phyloP scores from a whole-genome alignment of 257 asterid genomes.

The Solanum etuberosum region DNA sequence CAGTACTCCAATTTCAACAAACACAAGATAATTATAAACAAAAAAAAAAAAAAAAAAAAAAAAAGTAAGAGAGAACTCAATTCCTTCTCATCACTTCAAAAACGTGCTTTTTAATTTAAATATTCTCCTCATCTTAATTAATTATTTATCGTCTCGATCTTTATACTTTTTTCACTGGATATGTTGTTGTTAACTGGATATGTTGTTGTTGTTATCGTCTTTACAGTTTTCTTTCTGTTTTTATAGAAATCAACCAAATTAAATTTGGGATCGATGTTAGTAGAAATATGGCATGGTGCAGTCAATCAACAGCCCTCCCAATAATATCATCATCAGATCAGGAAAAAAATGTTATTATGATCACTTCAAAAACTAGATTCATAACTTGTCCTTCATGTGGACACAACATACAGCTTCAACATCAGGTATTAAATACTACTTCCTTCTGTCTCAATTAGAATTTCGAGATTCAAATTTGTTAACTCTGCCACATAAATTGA shows the following conservation, averaged over 20 bases:
- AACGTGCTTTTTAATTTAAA: conserved; percentile 7
- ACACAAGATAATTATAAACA: neutral
- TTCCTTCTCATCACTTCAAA: conserved; percentile 17
- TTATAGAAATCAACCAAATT: conserved; percentile 11
- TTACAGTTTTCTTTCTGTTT: neutral
- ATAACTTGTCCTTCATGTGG: conserved; percentile 45
- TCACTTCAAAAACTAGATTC: conserved; percentile 7
- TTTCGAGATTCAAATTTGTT: neutral
- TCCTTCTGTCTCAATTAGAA: neutral
- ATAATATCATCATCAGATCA: conserved; percentile 18
- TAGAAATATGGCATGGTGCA: conserved; percentile 57
- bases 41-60: neutral
- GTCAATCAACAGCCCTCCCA: conserved; percentile 25
- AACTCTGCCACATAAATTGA: neutral
- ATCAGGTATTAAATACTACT: conserved; percentile 17
- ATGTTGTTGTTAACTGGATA: too few relatives aligned
- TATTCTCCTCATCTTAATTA: neutral
- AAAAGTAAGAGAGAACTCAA: conserved; percentile 10
- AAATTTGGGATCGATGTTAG: conserved; percentile 31
- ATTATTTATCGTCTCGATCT: neutral
- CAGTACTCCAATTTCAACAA: neutral
- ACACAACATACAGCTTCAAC: conserved; percentile 20
- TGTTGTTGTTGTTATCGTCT: neutral
- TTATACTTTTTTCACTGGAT: too few relatives aligned
- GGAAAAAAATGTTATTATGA: neutral